Evolutionary conservation across 371 early-diverging fungal genomes (phyloP).

Genomic region (Syncephalastrum monosporum): DNA sequence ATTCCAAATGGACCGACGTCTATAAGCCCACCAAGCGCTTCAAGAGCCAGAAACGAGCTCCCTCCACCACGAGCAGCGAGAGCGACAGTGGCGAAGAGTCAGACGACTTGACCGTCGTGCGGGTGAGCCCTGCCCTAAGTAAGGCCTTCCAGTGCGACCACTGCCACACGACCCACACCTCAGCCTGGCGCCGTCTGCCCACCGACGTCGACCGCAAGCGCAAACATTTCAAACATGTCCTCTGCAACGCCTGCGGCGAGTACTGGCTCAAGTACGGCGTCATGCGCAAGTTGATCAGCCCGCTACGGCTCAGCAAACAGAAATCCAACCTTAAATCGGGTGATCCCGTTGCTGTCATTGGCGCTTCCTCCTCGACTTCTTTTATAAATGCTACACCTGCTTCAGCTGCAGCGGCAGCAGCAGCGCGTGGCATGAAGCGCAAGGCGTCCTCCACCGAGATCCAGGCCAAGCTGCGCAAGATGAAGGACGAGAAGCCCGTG

Average conservation of each 20-base stretch:
- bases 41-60: constrained; percentile 19
- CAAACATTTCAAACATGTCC: constrained; percentile 44
- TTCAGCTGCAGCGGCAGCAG: neutral
- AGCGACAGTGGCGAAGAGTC: constrained; percentile 20
- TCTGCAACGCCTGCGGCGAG: constrained; percentile 74
- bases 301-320: no score
- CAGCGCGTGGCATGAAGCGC: neutral
- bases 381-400: no score
- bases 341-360: neutral
- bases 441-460: neutral
- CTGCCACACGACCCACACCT: constrained; percentile 51
- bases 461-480: neutral
- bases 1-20: constrained; percentile 70
- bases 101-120: constrained; percentile 37
- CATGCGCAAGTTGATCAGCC: constrained; percentile 29
- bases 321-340: no score
- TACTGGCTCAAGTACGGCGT: constrained; percentile 76
- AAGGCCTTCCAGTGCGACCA: constrained; percentile 54
- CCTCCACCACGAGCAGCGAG: constrained; percentile 11
- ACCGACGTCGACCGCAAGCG: constrained; percentile 53
- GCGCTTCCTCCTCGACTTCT: no score
- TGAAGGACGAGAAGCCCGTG: constrained; percentile 1
- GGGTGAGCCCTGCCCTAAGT: constrained; percentile 13
- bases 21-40: constrained; percentile 63
- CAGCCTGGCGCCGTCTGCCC: constrained; percentile 52